Base-by-base conservation (phyloP, 768 basidiomycete species). In the Plicaturopsis crispa region DNA sequence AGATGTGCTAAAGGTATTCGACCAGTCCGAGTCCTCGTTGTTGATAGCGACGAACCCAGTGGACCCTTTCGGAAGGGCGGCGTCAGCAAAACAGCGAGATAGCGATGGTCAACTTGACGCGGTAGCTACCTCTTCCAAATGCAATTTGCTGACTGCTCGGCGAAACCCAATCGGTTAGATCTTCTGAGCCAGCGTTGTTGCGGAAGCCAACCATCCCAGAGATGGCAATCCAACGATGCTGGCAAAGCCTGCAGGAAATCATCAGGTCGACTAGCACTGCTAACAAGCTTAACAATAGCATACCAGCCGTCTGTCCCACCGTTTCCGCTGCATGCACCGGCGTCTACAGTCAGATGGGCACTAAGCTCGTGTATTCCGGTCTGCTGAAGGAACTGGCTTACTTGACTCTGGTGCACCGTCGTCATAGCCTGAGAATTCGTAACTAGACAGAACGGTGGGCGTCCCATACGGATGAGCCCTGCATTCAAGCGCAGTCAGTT, bases 391-490 rank as follows among this genome's bases (percentile, higher is more conserved):
- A 28, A 38, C 6, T n/a, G n/a, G n/a, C n/a, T n/a, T n/a, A 67
- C 76, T 73, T 36, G 66, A 62, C 46, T 82, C 80, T 0, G 81
- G 80, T 16, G 75, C 68, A 11, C 80, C 82, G 21, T 59, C 69
- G 45, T 80, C 76, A 4, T 44, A 63, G 31, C 65, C 59, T 4
- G 60, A 58, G 55, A 70, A 78, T 11, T 63, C 57, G 49, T 77
- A 84, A 42, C 73, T 72, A 0, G 78, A 81, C 2, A 83, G 63
- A 33, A 84, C 57, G 0, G 75, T 73, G 0, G 79, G 78, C 6
- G 72, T 79, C 38, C 81, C 80, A 53, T 79, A 84, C 0, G 79
- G 64, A 49, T 81, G 74, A 0, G 80, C 78, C 42, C 75, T 73
- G 33, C 63, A 63, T 46, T 71, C 77, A 5, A 84, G 60, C 0